Conservation (phyloP, 108 stramenopile genomes). For the Fistulifera pelliculosa region DNA sequence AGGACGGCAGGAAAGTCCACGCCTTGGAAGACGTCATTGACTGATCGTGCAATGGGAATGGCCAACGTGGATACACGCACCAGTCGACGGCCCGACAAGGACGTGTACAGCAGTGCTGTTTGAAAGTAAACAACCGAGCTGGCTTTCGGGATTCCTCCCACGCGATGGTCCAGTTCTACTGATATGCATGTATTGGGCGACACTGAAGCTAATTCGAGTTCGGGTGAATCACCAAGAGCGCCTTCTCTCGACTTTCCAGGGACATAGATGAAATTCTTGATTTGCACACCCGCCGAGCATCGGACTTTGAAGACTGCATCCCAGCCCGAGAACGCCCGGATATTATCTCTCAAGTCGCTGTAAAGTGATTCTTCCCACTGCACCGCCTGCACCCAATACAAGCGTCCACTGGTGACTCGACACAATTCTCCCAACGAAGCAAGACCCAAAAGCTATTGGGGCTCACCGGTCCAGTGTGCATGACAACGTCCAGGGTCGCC, state of each 20-base stretch:
- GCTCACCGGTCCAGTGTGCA: conserved; percentile 37
- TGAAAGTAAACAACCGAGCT: conserved; percentile 56
- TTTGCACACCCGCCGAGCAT: conserved; percentile 58
- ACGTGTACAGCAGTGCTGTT: conserved; percentile 70
- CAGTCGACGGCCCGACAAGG: conserved; percentile 50
- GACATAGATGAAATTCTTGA: conserved; percentile 33
- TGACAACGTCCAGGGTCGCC: conserved; percentile 58
- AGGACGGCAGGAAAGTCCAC: conserved; percentile 54
- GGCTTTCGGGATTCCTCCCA: conserved; percentile 51
- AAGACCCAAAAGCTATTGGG: conserved; percentile 54
- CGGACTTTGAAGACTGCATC: conserved; percentile 80
- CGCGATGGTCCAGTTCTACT: conserved; percentile 59
- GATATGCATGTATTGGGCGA: conserved; percentile 59
- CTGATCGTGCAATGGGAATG: conserved; percentile 26
- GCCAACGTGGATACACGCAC: conserved; percentile 81
- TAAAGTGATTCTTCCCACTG: conserved; percentile 37
- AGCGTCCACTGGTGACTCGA: conserved; percentile 52
- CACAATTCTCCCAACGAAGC: conserved; percentile 67
- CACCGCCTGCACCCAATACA: conserved; percentile 41
- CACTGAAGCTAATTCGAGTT: conserved; percentile 55
- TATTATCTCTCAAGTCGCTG: conserved; percentile 37
- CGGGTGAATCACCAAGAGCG: conserved; percentile 34
- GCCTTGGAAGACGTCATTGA: conserved; percentile 38
- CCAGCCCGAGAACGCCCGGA: conserved; percentile 19
- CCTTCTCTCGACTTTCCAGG: conserved; percentile 20